phyloP scores from a whole-genome alignment of 148 eudicot genomes.

The Vaccinium darrowii region DNA sequence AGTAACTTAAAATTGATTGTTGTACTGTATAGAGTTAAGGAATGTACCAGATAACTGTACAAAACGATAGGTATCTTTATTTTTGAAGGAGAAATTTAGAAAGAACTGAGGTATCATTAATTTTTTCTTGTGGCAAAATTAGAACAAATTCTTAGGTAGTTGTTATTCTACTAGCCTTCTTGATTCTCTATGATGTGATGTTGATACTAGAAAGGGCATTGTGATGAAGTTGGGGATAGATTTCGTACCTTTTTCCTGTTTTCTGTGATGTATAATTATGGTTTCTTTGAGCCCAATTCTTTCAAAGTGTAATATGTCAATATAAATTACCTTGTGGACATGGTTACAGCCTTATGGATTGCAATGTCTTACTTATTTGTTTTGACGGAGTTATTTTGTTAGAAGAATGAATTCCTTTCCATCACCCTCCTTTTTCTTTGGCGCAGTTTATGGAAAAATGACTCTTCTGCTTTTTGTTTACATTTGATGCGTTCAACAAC shows the following conservation, averaged over 20 bases:
- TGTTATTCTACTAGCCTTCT: not conserved
- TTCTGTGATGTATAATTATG: not conserved
- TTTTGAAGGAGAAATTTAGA: not conserved
- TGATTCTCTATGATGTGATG: not conserved
- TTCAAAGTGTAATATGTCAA: not conserved
- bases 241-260: not conserved
- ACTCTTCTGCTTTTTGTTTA: not conserved
- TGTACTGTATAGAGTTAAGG: not conserved
- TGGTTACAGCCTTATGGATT: not conserved
- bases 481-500: not conserved
- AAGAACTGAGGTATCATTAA: not conserved
- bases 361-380: not conserved
- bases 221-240: not conserved
- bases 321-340: not conserved
- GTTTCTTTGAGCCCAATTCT: not conserved
- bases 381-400: not conserved
- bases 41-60: not conserved
- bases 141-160: not conserved
- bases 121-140: not conserved
- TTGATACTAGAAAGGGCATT: not conserved
- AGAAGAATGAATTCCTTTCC: not conserved
- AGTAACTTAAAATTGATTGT: not conserved
- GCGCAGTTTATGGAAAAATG: not conserved
- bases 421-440: not conserved
- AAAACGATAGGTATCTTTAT: not conserved